Conservation (phyloP, 2,329 filamentous ascomycete species). For the Sphaerulina musiva region DNA sequence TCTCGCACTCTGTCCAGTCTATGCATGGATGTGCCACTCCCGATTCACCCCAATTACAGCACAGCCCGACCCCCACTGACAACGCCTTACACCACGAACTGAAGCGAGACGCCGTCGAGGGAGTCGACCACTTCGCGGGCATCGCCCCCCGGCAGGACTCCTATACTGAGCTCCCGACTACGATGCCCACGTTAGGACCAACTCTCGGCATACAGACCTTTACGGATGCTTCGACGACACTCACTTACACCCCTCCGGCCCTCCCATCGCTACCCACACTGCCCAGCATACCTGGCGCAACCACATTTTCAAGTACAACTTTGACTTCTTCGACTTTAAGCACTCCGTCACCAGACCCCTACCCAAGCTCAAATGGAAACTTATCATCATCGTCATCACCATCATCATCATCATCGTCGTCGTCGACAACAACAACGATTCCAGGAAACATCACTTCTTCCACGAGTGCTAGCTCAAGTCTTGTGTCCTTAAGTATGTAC, state of each 20-base stretch:
- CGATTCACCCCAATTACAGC: not conserved
- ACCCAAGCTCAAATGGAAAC: slow-evolving; percentile 5
- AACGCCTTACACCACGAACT: slow-evolving; percentile 1
- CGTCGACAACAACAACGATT: not conserved
- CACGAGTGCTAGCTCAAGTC: slow-evolving; percentile 14
- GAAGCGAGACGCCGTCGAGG: slow-evolving; percentile 16
- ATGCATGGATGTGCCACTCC: not conserved
- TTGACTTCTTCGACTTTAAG: slow-evolving; percentile 3
- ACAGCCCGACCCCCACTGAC: not conserved
- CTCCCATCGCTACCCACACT: slow-evolving; percentile 3
- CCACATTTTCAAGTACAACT: slow-evolving; percentile 10
- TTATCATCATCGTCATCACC: slow-evolving; percentile 2
- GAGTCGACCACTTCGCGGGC: slow-evolving; percentile 15
- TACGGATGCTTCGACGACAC: slow-evolving; percentile 7
- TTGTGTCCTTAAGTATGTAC: slow-evolving; percentile 25
- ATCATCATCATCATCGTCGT: not conserved
- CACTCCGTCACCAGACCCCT: slow-evolving; percentile 6
- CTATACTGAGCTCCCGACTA: not conserved
- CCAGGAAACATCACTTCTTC: slow-evolving; percentile 4
- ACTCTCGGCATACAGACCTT: slow-evolving; percentile 4
- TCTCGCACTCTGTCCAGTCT: not conserved
- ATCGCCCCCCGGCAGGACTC: slow-evolving; percentile 22
- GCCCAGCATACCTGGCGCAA: slow-evolving; percentile 9
- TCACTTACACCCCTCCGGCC: slow-evolving; percentile 12
- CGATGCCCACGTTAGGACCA: not conserved